Base-by-base conservation (phyloP, 345 rosid species). In the Physaria fendleri region DNA sequence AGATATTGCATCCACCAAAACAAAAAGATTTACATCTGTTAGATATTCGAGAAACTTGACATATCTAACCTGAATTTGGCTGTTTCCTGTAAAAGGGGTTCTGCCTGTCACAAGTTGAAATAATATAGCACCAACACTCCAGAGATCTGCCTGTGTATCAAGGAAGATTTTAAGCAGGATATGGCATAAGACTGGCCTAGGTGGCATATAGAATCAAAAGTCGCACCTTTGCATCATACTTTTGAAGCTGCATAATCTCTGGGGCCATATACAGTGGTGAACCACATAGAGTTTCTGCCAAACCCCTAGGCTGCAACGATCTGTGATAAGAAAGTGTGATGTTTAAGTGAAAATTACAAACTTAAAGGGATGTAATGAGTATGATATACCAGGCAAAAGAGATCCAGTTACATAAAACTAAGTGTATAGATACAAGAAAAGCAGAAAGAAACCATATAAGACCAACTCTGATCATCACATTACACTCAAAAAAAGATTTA, bases 241-340 rank as follows among this genome's bases (percentile, higher is more conserved):
- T 94, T 72, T 87, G 96, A 76, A 82, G 83, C 69, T 87, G 99
- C 99, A 94, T 94, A 75, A 94, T 94, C 82, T 94, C 99, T 5
- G 99, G 97, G 63, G 99, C 99, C 99, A 94, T 94, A 77, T 94
- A 94, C 62, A 94, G 90, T 12, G 99, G 99, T 33, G 99, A 94
- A 62, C 99, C 99, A 72, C 99, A 94, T 69, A 94, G 67, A 33
- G 99, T 94, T 85, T 94, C 99, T 54, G 99, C 99, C 64, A 94
- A 88, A 51, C 90, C 92, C 75, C 80, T 82, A 60, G 96, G 92
- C 73, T 90, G 95, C 76, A 94, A 74, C 20, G 96, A 87, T 79
- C 99, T 94, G 83, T 69, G 64, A 64, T 65, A 54, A 68, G 46
- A 71, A 55, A 43, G 18, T 17, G 63, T 38, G 66, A 59, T 33